phyloP scores from a whole-genome alignment of 768 basidiomycete species.

The Tephrocybe sp. region DNA sequence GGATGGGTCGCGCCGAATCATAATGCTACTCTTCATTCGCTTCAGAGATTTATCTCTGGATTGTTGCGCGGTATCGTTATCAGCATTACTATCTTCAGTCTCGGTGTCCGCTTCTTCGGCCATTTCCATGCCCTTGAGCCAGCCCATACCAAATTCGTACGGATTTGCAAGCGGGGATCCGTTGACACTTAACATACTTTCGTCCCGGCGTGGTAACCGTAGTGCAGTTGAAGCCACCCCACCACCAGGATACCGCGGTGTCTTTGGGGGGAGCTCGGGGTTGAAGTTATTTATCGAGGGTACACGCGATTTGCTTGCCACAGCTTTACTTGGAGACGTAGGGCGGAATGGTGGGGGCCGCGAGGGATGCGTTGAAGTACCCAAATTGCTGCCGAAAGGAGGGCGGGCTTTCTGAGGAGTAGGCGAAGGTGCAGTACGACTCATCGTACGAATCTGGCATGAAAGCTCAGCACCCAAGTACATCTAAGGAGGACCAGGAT shows the following conservation, averaged over 20 bases:
- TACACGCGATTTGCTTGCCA: constrained; percentile 34
- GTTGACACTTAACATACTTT: constrained; percentile 79
- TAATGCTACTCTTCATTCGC: constrained; percentile 56
- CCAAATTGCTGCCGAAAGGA: constrained; percentile 38
- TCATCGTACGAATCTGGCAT: constrained; percentile 31
- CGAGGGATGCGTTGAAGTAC: constrained; percentile 28
- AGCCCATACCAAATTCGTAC: constrained; percentile 62
- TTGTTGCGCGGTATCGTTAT: constrained; percentile 25
- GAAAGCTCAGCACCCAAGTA: neutral
- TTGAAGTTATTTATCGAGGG: constrained; percentile 75
- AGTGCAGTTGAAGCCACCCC: constrained; percentile 35
- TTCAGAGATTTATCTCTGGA: constrained; percentile 36
- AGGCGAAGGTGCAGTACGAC: constrained; percentile 37
- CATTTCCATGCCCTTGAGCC: constrained; percentile 49
- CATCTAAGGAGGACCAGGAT: neutral
- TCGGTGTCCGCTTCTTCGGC: constrained; percentile 35
- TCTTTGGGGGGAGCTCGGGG: constrained; percentile 60
- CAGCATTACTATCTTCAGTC: constrained; percentile 26
- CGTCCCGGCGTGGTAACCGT: constrained; percentile 71
- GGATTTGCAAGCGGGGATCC: constrained; percentile 84
- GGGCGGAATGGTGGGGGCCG: constrained; percentile 38
- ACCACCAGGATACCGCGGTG: constrained; percentile 49
- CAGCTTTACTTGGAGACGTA: constrained; percentile 52
- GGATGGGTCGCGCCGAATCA: constrained; percentile 61
- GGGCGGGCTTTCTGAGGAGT: constrained; percentile 49